Base-by-base conservation (phyloP, 768 basidiomycete species). In the Rhodosporidiobolus sp. region DNA sequence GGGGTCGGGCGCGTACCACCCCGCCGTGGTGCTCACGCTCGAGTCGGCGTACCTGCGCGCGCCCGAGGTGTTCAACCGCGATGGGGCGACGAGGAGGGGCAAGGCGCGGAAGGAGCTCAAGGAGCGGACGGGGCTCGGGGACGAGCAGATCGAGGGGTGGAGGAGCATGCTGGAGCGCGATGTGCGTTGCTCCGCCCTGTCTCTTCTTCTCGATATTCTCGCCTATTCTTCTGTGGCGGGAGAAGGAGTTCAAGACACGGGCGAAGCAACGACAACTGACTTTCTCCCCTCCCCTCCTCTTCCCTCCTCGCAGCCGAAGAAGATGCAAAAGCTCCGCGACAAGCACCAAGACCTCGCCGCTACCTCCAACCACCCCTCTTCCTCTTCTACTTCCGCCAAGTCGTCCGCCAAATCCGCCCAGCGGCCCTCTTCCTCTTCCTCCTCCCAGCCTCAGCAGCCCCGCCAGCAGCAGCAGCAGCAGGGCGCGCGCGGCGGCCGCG, bases 61-160 rank as follows among this genome's bases (percentile, higher is more conserved):
- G 82, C 86, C 88, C 9, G 87, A 86, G 65, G 74, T 91, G 30
- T 96, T 96, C 78, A 87, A 90, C 32, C 83, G 91, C 17, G 90
- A 92, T 80, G 86, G 85, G 0, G 83, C 83, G 53, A 94, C 92
- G 26, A 81, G 92, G 65, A 83, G 89, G 69, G 17, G 32, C 24
- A 88, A 89, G 77, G 84, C 84, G 0, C 83, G 94, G 35, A 83
- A 82, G 2, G 87, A 89, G 53, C 82, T 98, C 65, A 87, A 85
- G 75, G 83, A 84, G 30, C 84, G 86, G 76, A 95, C 92, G 48
- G 88, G 90, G 85, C 73, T 73, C 88, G 83, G 80, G 17, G 88
- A 96, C 77, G 89, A 89, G 76, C 93, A 95, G 78, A 88, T 96
- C 35, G 93, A 96, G 80, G 94, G 93, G 0, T 96, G 93, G 93